Percentiles rank a stretch among this genome's conserved stretches.
Evolutionary conservation across 495 filamentous ascomycete genomes (phyloP).

Genomic region (Neurospora sp.): DNA sequence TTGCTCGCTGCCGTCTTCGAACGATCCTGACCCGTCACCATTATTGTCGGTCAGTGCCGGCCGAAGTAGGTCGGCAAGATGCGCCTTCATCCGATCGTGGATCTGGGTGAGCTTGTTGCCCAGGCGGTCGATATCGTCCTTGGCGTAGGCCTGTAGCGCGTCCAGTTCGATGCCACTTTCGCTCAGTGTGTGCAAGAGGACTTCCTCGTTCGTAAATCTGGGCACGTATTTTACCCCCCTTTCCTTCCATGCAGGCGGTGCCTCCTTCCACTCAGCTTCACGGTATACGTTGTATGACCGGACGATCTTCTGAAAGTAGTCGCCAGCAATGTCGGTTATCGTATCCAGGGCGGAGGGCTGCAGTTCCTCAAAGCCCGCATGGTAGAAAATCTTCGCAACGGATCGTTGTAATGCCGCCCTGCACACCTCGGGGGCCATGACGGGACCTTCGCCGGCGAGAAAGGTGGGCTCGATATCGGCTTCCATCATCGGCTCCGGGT

Average conservation of each 20-base stretch:
- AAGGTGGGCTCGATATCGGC: conserved; percentile 76
- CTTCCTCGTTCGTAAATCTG: conserved; percentile 68
- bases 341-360: conserved; percentile 89
- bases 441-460: conserved; percentile 74
- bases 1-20: conserved; percentile 94
- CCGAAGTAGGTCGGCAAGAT: conserved; percentile 82
- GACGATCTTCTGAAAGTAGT: conserved; percentile 80
- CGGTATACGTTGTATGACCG: conserved; percentile 69
- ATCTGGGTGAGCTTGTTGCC: conserved; percentile 71
- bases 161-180: conserved; percentile 78
- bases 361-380: conserved; percentile 94
- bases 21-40: conserved; percentile 78
- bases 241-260: conserved; percentile 29
- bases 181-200: conserved; percentile 74
- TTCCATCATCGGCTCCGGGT: conserved; percentile 84
- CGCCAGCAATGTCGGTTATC: conserved; percentile 79
- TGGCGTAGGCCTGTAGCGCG: conserved; percentile 74
- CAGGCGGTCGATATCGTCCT: conserved; percentile 87
- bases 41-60: conserved; percentile 71
- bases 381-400: conserved; percentile 89
- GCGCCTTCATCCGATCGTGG: conserved; percentile 84
- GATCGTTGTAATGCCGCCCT: conserved; percentile 79
- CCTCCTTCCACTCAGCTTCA: conserved; percentile 61
- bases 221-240: conserved; percentile 46
- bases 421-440: conserved; percentile 71